phyloP scores from a whole-genome alignment of 768 basidiomycete species.

The Tylopilus vinaceipallidus region DNA sequence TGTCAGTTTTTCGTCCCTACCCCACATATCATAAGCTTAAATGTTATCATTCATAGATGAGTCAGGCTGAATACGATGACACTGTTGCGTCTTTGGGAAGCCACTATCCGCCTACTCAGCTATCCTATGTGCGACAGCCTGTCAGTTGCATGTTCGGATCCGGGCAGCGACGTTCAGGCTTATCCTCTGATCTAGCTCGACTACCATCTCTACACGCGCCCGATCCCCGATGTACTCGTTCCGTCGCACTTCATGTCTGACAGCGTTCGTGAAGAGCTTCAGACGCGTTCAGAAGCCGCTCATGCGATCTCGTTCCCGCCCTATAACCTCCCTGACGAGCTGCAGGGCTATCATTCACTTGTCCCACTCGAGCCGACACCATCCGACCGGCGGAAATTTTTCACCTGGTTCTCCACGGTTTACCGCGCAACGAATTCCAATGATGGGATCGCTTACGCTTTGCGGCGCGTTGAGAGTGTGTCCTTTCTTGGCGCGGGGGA shows the following conservation, averaged over 20 bases:
- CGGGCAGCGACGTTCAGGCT: background rate
- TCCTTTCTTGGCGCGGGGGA: background rate
- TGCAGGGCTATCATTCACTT: slow-evolving; percentile 89
- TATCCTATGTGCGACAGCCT: slow-evolving; percentile 64
- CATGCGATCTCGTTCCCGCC: slow-evolving; percentile 40
- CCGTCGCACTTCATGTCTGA: slow-evolving; percentile 86
- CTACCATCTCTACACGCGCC: slow-evolving; percentile 87
- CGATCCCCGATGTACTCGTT: slow-evolving; percentile 54
- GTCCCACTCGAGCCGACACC: slow-evolving; percentile 66
- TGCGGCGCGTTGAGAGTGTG: slow-evolving; percentile 86
- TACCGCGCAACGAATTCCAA: slow-evolving; percentile 77
- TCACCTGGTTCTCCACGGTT: slow-evolving; percentile 80
- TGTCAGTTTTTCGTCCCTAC: slow-evolving; percentile 15
- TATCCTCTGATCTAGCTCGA: slow-evolving; percentile 56
- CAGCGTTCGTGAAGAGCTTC: slow-evolving; percentile 59
- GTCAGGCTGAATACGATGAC: slow-evolving; percentile 34
- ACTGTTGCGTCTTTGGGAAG: slow-evolving; percentile 19
- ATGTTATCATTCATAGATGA: slow-evolving; percentile 1
- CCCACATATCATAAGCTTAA: background rate
- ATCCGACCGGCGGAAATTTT: slow-evolving; percentile 65
- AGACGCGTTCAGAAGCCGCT: slow-evolving; percentile 45
- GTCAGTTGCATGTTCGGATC: slow-evolving; percentile 39
- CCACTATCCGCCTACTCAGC: slow-evolving; percentile 42
- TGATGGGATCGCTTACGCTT: slow-evolving; percentile 75
- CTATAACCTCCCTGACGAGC: slow-evolving; percentile 73